Percentiles rank a stretch among this genome's conserved stretches.
Evolutionary conservation across 1,139 yeast species (phyloP).

Genomic region (Protomyces pachydermus): DNA sequence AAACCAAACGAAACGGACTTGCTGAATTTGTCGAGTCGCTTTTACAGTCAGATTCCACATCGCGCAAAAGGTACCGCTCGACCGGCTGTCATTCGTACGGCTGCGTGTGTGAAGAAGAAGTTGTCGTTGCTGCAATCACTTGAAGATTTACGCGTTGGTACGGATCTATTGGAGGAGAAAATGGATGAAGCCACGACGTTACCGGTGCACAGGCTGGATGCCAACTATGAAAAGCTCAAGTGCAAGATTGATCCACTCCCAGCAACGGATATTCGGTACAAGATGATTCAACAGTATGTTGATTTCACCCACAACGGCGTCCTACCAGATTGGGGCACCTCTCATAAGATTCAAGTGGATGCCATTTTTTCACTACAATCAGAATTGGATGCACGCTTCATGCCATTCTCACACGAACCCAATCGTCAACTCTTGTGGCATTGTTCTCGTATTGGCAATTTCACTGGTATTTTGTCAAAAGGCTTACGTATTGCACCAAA

Average conservation of each 20-base stretch:
- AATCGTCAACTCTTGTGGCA: constrained; percentile 19
- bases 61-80: neutral
- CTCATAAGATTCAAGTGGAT: constrained; percentile 5
- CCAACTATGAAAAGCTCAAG: neutral
- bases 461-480: constrained; percentile 7
- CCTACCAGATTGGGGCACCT: neutral
- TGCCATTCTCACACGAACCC: neutral
- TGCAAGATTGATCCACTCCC: constrained; percentile 3
- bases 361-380: constrained; percentile 1
- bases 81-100: neutral
- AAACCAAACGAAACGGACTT: neutral
- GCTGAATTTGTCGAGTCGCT: constrained; percentile 5
- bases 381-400: neutral
- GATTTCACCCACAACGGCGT: constrained; percentile 4
- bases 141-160: constrained; percentile 3
- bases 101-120: constrained; percentile 1
- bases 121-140: constrained; percentile 8
- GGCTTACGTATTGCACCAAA: constrained; percentile 16
- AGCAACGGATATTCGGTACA: neutral
- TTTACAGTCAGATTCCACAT: constrained; percentile 14
- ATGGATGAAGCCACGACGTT: neutral
- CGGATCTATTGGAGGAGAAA: neutral
- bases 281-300: constrained; percentile 2
- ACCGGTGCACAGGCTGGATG: neutral
- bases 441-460: constrained; percentile 14